A percentile compares a stretch with the other conserved stretches of the same genome.
phyloP scores from a whole-genome alignment of 352 stramenopile genomes.

The Pilasporangium apinafurcum region DNA sequence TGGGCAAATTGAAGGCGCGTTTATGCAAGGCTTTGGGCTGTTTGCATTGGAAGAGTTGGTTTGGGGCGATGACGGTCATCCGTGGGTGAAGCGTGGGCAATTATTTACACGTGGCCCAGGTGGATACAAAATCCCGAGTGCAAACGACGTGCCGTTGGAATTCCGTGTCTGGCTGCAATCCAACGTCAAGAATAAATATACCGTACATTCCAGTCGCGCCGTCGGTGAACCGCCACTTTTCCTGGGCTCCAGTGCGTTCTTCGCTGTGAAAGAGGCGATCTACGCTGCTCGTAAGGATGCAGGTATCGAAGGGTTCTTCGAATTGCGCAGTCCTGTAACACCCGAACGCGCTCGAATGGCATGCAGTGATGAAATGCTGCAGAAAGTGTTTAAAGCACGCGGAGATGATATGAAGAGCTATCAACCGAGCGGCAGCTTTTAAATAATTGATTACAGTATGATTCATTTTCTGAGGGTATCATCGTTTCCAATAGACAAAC shows the following conservation, averaged over 20 bases:
- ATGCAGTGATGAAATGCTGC: slow-evolving; percentile 54
- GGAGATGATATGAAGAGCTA: slow-evolving; percentile 52
- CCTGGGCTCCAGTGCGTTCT: slow-evolving; percentile 91
- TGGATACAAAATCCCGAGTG: slow-evolving; percentile 96
- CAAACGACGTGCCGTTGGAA: slow-evolving; percentile 93
- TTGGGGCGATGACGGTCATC: slow-evolving; percentile 92
- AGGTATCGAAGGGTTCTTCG: slow-evolving; percentile 55
- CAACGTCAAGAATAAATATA: slow-evolving; percentile 91
- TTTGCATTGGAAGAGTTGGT: slow-evolving; percentile 93
- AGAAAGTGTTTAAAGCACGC: slow-evolving; percentile 63
- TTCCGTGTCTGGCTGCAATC: slow-evolving; percentile 94
- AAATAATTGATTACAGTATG: too few species aligned
- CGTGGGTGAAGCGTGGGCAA: slow-evolving; percentile 89
- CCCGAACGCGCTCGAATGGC: slow-evolving; percentile 82
- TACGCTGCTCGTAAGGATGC: slow-evolving; percentile 70
- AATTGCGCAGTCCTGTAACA: slow-evolving; percentile 73
- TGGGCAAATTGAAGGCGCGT: slow-evolving; percentile 97
- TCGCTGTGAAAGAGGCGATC: slow-evolving; percentile 95
- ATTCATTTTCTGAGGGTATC: too few species aligned
- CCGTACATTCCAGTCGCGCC: slow-evolving; percentile 94
- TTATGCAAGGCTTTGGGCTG: slow-evolving; percentile 95
- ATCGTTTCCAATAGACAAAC: too few species aligned
- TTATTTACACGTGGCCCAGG: slow-evolving; percentile 93
- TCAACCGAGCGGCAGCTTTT: slow-evolving; percentile 65
- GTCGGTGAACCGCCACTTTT: slow-evolving; percentile 96